Base-by-base conservation (phyloP, 1,284 basidiomycete genomes). In the Fomitiporia mediterranea region DNA sequence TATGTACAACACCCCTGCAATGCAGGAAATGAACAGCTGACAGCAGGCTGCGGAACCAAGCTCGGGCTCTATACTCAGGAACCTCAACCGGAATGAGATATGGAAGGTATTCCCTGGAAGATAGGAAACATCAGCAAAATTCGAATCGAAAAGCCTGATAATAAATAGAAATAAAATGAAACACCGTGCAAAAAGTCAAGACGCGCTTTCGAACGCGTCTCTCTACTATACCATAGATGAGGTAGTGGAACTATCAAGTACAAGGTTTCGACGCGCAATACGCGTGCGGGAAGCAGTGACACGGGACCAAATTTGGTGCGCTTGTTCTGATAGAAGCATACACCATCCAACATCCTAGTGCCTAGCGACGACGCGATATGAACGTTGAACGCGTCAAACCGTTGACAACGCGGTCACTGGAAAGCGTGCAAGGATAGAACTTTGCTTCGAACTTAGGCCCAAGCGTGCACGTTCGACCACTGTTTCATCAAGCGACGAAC, bases 21-120 rank as follows among this genome's bases (percentile, higher is more conserved):
- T 97, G 93, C 5, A 95, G 79, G 67, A 93, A 95, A 54, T 87
- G 84, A n/a, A 95, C 79, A 2, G 86, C 94, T 5, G 88, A 90
- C n/a, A 93, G 79, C 6, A 97, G 81, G 54, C 83, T 87, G 46
- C 79, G 81, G 67, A 97, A 92, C 89, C 93, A 96, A 57, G 80
- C 77, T 47, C 81, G 83, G n/a, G 91, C 90, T 59, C 82, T 82
- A 1, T 72, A 63, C 64, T 94, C 91, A 30, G 83, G 78, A 0
- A 96, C 85, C 68, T 90, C 86, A 47, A 96, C 90, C 0, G 91
- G 89, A 53, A 96, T 80, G 35, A 89, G 80, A 1, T 81, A 79
- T 1, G 89, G 86, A 59, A 91, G 82, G 65, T 81, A 88, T 42
- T 85, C 78, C 86, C 88, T 90, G 62, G 55, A 50, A 63, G n/a